Base-by-base conservation (phyloP, 2,329 filamentous ascomycete species). In the Metarhizium anisopliae region DNA sequence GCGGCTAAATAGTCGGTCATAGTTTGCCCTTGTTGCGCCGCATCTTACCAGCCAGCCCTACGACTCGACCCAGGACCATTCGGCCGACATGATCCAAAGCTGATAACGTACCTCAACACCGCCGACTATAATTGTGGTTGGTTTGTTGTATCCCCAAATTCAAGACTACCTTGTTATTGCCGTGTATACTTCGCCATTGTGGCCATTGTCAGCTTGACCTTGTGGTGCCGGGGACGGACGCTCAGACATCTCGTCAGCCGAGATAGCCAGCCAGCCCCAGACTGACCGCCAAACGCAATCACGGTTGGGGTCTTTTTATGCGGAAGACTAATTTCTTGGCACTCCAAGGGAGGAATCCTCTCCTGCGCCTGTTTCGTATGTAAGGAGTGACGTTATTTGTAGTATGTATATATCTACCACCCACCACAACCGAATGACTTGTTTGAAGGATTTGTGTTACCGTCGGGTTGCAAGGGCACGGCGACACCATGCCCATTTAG, bases 141-240 rank as follows among this genome's bases (percentile, higher is more conserved):
- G 4, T 13, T 36, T n/a, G 5, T 43, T n/a, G 40, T 43, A 6
- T 18, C 13, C 35, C 32, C n/a, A 6, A 35, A 36, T 10, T 38
- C 35, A n/a, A 14, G 40, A 14, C 40, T 14, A 13, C 16, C 40
- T 16, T 43, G 16, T 43, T 40, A 32, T 51, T 30, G 20, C 36
- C 4, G 18, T 51, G 29, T 14, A 29, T 29, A 25, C 25, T 14
- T 18, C 20, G 18, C 47, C 52, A 29, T 47, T 47, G 42, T 47
- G 10, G 32, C 45, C n/a, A 30, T 11, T 20, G 52, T 32, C 30
- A 35, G 42, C 43, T 30, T 35, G 52, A 29, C 30, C 20, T 47
- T 25, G 50, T 30, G 47, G 53, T 47, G 53, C 49, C 29, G 47
- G 47, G 53, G 38, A 55, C 29, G 40, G n/a, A 38, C 47, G 55